Evolutionary conservation across 371 early-diverging fungal genomes (phyloP).

Genomic region (Syncephalastrum racemosum): DNA sequence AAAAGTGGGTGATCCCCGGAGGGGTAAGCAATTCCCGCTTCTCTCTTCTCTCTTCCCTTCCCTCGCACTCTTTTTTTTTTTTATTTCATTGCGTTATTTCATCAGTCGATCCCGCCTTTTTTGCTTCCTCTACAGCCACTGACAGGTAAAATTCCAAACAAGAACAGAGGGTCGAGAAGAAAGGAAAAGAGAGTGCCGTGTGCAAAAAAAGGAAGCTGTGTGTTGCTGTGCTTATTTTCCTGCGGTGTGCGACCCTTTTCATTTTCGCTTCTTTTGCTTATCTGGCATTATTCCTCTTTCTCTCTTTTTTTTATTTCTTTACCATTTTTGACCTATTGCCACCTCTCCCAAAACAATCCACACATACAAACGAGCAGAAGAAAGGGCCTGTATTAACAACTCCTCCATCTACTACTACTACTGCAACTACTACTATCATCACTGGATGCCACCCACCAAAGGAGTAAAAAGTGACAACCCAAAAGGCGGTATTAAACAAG

Average conservation of each 20-base stretch:
- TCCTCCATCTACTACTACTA: conserved; percentile 3
- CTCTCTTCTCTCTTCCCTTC: no score
- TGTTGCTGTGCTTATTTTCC: conserved; percentile 4
- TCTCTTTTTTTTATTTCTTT: neutral
- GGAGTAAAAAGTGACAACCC: neutral
- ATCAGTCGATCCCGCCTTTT: no score
- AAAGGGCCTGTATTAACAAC: neutral
- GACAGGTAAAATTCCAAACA: no score
- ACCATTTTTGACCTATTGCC: neutral
- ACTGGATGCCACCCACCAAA: neutral
- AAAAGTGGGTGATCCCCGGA: neutral
- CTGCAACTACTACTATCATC: neutral
- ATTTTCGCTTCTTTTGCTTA: neutral
- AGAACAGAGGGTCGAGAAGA: no score
- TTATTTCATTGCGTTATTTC: no score
- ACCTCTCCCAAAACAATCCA: neutral
- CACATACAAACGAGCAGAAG: neutral
- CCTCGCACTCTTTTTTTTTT: no score
- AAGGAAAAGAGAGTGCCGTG: no score
- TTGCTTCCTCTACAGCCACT: no score
- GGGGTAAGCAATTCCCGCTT: no score
- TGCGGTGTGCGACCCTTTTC: neutral
- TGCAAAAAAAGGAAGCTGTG: neutral
- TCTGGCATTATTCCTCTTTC: neutral
- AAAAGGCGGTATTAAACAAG: no score